These are phyloP conservation scores for Ramaria rubella DNA, from an alignment of 768 basidiomycete species.

Conservation along the genomic window DNA sequence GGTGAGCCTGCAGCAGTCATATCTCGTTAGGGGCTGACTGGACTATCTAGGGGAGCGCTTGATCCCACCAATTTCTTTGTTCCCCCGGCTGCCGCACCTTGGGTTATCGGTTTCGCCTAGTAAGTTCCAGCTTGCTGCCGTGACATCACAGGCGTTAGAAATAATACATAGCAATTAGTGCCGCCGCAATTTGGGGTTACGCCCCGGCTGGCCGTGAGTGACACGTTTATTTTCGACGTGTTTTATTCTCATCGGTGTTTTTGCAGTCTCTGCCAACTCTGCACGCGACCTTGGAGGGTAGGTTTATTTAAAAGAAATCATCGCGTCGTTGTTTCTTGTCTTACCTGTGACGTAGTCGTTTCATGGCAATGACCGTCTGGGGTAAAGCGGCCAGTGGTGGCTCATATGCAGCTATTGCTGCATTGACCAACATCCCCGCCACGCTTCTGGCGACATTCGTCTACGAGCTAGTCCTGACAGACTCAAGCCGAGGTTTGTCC, in stretches of 20 bases:
- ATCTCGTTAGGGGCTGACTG: neutral
- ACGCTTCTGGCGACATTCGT: constrained; percentile 46
- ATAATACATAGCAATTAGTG: constrained; percentile 15
- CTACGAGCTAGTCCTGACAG: constrained; percentile 52
- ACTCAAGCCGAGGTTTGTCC: constrained; percentile 43
- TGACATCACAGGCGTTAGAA: neutral
- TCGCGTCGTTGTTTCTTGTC: neutral
- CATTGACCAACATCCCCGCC: constrained; percentile 61
- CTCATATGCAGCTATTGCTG: constrained; percentile 53
- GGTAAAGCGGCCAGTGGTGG: constrained; percentile 47
- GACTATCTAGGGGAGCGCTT: constrained; percentile 26
- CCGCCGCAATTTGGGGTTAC: constrained; percentile 54
- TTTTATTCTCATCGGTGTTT: neutral
- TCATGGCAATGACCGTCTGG: constrained; percentile 59
- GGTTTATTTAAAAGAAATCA: neutral
- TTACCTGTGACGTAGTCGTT: constrained; percentile 27
- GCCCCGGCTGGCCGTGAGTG: constrained; percentile 41
- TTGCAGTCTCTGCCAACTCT: constrained; percentile 53
- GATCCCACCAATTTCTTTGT: constrained; percentile 56
- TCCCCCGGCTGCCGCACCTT: constrained; percentile 46
- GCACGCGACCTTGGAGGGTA: constrained; percentile 58
- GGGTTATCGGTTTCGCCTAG: constrained; percentile 52
- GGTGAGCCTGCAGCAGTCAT: constrained; percentile 14
- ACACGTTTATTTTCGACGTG: neutral
- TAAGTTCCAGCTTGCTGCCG: neutral